Evolutionary conservation across 768 basidiomycete genomes (phyloP).

Genomic region (Lentinula sp.): DNA sequence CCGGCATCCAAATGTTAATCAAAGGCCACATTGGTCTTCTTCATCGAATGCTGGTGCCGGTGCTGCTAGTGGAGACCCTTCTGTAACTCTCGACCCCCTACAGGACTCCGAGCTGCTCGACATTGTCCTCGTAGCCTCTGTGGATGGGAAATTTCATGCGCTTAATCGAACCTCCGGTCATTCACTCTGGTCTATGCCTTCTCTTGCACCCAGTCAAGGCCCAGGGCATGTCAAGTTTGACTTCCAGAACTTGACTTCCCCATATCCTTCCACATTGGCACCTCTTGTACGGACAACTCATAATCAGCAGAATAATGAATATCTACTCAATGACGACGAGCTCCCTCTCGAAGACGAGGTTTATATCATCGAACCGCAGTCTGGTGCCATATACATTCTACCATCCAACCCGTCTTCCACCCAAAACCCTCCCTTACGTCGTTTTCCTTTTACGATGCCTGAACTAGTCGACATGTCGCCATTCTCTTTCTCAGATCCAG

Average conservation of each 20-base stretch:
- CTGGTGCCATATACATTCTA: slow-evolving; percentile 89
- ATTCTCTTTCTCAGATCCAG: slow-evolving; percentile 61
- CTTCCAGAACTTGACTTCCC: neutral
- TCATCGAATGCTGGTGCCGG: neutral
- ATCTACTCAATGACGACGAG: slow-evolving; percentile 32
- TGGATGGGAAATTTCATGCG: slow-evolving; percentile 94
- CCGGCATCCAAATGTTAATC: neutral
- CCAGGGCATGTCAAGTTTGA: neutral
- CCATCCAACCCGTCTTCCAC: slow-evolving; percentile 61
- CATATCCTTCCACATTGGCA: slow-evolving; percentile 45
- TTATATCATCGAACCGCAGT: slow-evolving; percentile 93
- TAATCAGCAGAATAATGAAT: slow-evolving; percentile 48
- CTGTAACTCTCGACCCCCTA: neutral
- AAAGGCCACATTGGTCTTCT: neutral
- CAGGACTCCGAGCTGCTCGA: slow-evolving; percentile 64
- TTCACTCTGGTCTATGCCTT: slow-evolving; percentile 84
- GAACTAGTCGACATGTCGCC: slow-evolving; percentile 91
- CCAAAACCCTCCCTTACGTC: slow-evolving; percentile 17
- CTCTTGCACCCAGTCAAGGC: slow-evolving; percentile 34
- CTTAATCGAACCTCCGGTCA: slow-evolving; percentile 82
- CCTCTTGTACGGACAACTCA: slow-evolving; percentile 75
- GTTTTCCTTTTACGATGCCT: slow-evolving; percentile 86
- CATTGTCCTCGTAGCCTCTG: slow-evolving; percentile 83
- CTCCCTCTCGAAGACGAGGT: slow-evolving; percentile 54
- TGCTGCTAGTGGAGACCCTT: neutral